A percentile compares a stretch with the other conserved stretches of the same genome.
These are phyloP conservation scores for Coemansia sp. DNA, from an alignment of 371 early-diverging fungal genomes.

Conservation along the genomic window DNA sequence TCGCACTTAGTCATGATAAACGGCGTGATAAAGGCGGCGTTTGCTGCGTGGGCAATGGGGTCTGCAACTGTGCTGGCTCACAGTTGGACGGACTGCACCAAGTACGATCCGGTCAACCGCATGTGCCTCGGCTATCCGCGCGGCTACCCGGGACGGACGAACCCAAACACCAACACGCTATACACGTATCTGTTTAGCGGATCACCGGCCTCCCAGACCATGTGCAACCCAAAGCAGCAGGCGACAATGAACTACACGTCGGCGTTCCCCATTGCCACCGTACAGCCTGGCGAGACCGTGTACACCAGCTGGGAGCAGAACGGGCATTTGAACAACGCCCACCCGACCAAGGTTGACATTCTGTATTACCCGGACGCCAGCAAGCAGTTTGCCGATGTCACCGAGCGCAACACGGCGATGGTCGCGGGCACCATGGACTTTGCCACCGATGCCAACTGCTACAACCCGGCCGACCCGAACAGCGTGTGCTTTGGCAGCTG, in stretches of 20 bases:
- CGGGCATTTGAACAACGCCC: slow-evolving; percentile 53
- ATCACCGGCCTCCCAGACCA: slow-evolving; percentile 40
- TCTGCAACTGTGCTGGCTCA: slow-evolving; percentile 52
- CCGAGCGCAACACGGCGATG: slow-evolving; percentile 36
- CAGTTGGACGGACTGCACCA: slow-evolving; percentile 59
- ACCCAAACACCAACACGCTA: slow-evolving; percentile 51
- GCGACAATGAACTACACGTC: slow-evolving; percentile 39
- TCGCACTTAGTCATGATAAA: background rate
- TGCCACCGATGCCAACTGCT: slow-evolving; percentile 34
- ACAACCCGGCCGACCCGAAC: slow-evolving; percentile 44
- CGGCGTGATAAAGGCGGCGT: slow-evolving; percentile 2
- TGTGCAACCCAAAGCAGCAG: slow-evolving; percentile 54
- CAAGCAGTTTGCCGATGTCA: slow-evolving; percentile 42
- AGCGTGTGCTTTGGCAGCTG: slow-evolving; percentile 52
- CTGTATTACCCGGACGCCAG: slow-evolving; percentile 47
- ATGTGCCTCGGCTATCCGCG: slow-evolving; percentile 53
- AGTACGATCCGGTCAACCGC: slow-evolving; percentile 42
- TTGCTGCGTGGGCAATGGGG: slow-evolving; percentile 3
- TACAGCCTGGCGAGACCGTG: slow-evolving; percentile 53
- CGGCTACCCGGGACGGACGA: slow-evolving; percentile 55
- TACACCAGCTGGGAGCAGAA: slow-evolving; percentile 56
- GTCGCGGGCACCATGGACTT: slow-evolving; percentile 31
- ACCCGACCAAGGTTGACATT: slow-evolving; percentile 49
- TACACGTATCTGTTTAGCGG: slow-evolving; percentile 55
- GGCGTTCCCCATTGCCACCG: slow-evolving; percentile 50